A percentile compares a stretch with the other conserved stretches of the same genome.
Evolutionary conservation across 495 filamentous ascomycete species (phyloP).

Genomic region (Thermothielavioides terrestris): DNA sequence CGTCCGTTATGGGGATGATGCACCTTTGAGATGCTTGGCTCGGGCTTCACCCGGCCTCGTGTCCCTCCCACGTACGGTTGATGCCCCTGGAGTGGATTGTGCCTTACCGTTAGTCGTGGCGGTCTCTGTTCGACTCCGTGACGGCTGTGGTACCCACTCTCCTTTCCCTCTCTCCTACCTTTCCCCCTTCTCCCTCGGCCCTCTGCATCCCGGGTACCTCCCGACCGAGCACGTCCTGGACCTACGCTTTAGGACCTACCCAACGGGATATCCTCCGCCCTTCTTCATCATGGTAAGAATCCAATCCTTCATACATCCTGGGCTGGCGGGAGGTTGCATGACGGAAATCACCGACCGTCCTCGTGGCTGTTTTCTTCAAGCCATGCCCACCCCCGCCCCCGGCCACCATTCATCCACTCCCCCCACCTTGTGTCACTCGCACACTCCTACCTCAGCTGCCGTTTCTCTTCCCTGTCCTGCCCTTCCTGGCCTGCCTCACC

Average conservation of each 20-base stretch:
- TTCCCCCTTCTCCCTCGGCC: conserved; percentile 3
- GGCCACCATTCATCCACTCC: conserved; percentile 8
- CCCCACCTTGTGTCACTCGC: conserved; percentile 17
- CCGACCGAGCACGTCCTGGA: conserved; percentile 20
- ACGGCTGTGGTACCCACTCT: conserved; percentile 9
- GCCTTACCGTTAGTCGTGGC: conserved; percentile 12
- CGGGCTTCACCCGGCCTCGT: conserved; percentile 17
- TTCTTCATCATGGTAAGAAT: conserved; percentile 38
- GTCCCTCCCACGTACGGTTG: conserved; percentile 15
- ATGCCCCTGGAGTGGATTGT: conserved; percentile 11
- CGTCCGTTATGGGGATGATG: conserved; percentile 21
- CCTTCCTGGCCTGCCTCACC: conserved; percentile 20
- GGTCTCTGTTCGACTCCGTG: conserved; percentile 7
- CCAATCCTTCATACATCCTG: conserved; percentile 11
- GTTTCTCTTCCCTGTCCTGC: conserved; percentile 12
- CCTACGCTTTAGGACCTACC: conserved; percentile 26
- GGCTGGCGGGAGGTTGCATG: conserved; percentile 29
- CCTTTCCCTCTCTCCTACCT: conserved; percentile 9
- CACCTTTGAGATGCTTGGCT: conserved; percentile 21
- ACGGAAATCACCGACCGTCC: conserved; percentile 17
- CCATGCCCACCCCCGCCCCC: conserved; percentile 7
- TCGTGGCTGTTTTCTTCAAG: conserved; percentile 13
- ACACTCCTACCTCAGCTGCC: conserved; percentile 27
- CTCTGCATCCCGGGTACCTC: conserved; percentile 20
- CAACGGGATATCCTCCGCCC: conserved; percentile 23